Conservation (phyloP, 768 basidiomycete genomes). For the Tephrocybe sp. region DNA sequence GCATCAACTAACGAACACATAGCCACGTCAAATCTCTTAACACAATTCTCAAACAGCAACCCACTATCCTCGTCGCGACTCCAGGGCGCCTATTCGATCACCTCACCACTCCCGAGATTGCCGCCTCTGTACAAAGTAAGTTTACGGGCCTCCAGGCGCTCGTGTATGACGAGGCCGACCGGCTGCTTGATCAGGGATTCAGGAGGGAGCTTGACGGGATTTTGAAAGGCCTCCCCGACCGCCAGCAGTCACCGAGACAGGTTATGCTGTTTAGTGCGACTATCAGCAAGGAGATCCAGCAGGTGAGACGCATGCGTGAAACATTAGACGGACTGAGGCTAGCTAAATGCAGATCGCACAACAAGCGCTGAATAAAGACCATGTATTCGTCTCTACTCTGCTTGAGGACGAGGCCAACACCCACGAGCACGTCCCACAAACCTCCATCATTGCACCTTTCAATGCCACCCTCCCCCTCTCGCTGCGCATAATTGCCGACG, state of each 20-base stretch:
- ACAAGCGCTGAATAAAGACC: slow-evolving; percentile 25
- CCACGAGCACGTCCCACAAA: slow-evolving; percentile 58
- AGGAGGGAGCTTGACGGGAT: slow-evolving; percentile 68
- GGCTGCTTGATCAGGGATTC: slow-evolving; percentile 75
- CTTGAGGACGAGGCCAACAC: slow-evolving; percentile 56
- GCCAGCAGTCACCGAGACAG: slow-evolving; percentile 56
- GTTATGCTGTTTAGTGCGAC: slow-evolving; percentile 75
- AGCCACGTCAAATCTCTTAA: slow-evolving; percentile 9
- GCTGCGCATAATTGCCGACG: slow-evolving; percentile 37
- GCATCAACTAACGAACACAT: neutral
- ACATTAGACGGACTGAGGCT: no score
- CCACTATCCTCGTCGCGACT: slow-evolving; percentile 68
- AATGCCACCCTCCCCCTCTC: slow-evolving; percentile 40
- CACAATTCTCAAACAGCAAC: slow-evolving; percentile 26
- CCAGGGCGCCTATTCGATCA: slow-evolving; percentile 78
- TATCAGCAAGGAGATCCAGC: slow-evolving; percentile 65
- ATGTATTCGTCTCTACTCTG: slow-evolving; percentile 58
- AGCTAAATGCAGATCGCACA: slow-evolving; percentile 17
- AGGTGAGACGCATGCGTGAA: slow-evolving; percentile 34
- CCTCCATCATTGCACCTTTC: slow-evolving; percentile 41
- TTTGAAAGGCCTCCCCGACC: slow-evolving; percentile 38
- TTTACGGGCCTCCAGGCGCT: slow-evolving; percentile 42
- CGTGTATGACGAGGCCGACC: slow-evolving; percentile 75
- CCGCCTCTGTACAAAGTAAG: slow-evolving; percentile 18
- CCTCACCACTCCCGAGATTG: slow-evolving; percentile 36